Evolutionary conservation across 345 rosid species (phyloP), one percentile per base, ranked within the genome.

Genomic region (Salix dunnii): DNA sequence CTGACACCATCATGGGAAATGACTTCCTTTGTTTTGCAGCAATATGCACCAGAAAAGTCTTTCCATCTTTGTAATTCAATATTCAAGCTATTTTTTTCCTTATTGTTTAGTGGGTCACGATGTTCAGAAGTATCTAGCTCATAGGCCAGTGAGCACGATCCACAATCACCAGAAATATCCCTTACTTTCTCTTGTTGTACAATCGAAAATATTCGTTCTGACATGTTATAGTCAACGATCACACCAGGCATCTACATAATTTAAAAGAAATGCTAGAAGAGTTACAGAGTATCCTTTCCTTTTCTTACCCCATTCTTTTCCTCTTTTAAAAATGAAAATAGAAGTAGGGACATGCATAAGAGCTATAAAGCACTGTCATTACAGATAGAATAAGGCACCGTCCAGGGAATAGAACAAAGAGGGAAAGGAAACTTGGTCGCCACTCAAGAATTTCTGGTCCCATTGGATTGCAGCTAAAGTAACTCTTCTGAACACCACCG

Each of bases 161-260:
- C 79, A 83, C 55, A 68, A 80, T 40, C 74, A 76, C 76, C 76
- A 61, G 82, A 79, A 68, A 77, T 73, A 74, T 78, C 79, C 60
- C 67, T 71, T n/a, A 86, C 81, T 68, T 87, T 87, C 81, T 91
- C 93, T 82, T 91, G 97, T 60, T 84, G 87, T 74, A 94, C 84
- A n/a, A 88, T 69, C 36, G 91, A 84, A 82, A 86, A 87, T 67
- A 81, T 81, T 71, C 64, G 82, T 79, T 85, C 86, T 67, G 87
- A 84, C 91, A 92, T 85, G 79, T 94, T 89, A 78, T 91, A 94
- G 86, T 94, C 97, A 6, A 92, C 87, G 65, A 91, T 87, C 69
- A 89, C 69, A 89, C 91, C 98, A 49, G 97, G 97, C 84, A 90
- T 88, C 98, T 94, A 84, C 75, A 78, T n/a, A 82, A 35, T 51